Base-by-base conservation (phyloP, 306 rosid genomes). In the Medicago ruthenica region DNA sequence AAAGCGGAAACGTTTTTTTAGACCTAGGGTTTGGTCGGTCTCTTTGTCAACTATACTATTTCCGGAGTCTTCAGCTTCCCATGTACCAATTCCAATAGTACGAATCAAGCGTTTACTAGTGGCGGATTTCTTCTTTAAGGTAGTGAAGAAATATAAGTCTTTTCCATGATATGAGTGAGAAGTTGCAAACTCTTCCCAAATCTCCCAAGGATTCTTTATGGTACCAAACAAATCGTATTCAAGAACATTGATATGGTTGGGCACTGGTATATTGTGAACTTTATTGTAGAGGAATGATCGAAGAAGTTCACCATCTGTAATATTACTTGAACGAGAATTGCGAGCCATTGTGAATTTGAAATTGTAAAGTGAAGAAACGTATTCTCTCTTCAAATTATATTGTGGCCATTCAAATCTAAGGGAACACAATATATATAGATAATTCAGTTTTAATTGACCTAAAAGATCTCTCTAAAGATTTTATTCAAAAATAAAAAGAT, bases 121-220 rank as follows among this genome's bases (percentile, higher is more conserved):
- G 1, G 11, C 4, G 0, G 3, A 36, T 17, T 70, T 78, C 71
- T 16, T 78, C 71, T 78, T 78, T 0, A 48, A 36, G 0, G 2
- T 47, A 4, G 65, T 70, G 71, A 78, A 78, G 20, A 78, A 70
- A 9, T 70, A 78, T 0, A 78, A 44, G 44, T 78, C 82, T 7
- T 7, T 78, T 36, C 45, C 82, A 1, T 3, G 0, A 0, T 78
- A 60, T 0, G 73, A 39, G 13, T 60, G 8, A 0, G 51, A 57
- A 5, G 11, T 71, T 31, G 4, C 34, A n/a, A 70, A 70, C 13
- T 27, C 65, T n/a, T 78, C 54, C 71, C 82, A 78, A 59, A 78
- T 78, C 2, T 78, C 57, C 75, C 60, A 57, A 7, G 81, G 70
- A 17, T 61, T 70, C 1, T 21, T 47, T 0, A 34, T 20, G 4